Base-by-base conservation (phyloP, 192 early-diverging fungal genomes). In the Pilobolus umbonatus region DNA sequence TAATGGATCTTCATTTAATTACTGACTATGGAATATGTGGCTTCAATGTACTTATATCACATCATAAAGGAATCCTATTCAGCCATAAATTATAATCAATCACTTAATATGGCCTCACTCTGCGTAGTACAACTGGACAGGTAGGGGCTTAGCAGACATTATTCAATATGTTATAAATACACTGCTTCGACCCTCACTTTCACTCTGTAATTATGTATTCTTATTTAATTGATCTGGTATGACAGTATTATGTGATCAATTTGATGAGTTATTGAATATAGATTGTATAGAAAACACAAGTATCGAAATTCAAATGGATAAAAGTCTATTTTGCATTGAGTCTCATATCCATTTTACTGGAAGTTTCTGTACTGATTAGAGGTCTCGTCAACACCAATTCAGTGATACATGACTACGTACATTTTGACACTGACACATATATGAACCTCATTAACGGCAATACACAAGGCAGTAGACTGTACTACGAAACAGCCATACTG, bases 281-380 rank as follows among this genome's bases (percentile, higher is more conserved):
- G 11, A 30, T 2, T 3, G 32, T 31, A 29, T 17, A 29, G 32
- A 51, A 51, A 11, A 54, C 35, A 54, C 32, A 34, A 32, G 21
- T 54, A 32, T 54, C 35, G 12, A 54, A 35, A 54, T 54, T 35
- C 35, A 54, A 36, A 35, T 54, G 52, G 52, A 38, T 32, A 25
- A 35, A 25, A 54, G 25, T 25, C 21, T 54, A 54, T 25, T 24
- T 54, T 22, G 21, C 9, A 9, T 36, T 54, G 11, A 24, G 21
- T 14, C 11, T 25, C 11, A 19, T 54, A 25, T 35, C 35, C 21
- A 35, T 31, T 22, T 21, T 54, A 38, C 35, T 54, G 8, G 35
- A 31, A 38, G 15, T 54, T 21, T 35, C 52, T 0, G 38, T 54
- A 15, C 34, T 54, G 3, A 32, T 54, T 22, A 54, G 38, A 35